Evolutionary conservation across 257 asterid genomes (phyloP).

Genomic region (Penstemon newberryi): DNA sequence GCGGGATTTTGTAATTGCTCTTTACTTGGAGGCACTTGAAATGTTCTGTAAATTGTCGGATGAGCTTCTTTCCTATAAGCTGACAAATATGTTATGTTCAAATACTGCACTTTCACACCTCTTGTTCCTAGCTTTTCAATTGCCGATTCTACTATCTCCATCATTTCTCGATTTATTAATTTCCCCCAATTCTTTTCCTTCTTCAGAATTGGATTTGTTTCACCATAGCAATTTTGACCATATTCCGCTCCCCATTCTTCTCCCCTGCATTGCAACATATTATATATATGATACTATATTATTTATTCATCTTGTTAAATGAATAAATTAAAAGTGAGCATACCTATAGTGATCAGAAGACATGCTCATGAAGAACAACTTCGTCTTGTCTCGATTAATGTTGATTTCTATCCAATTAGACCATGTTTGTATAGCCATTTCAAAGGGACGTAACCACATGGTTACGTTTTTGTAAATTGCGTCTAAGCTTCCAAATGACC

Average conservation of each 20-base stretch:
- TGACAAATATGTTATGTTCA: slow-evolving; percentile 37
- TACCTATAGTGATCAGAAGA: slow-evolving; percentile 45
- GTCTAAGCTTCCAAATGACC: slow-evolving; percentile 41
- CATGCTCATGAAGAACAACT: slow-evolving; percentile 51
- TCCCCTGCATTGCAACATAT: slow-evolving; percentile 31
- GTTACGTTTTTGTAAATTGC: slow-evolving; percentile 37
- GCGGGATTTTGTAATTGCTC: slow-evolving; percentile 20
- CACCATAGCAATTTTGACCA: slow-evolving; percentile 36
- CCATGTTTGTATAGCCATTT: slow-evolving; percentile 57
- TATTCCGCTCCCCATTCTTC: slow-evolving; percentile 41
- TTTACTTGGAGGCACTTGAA: background rate
- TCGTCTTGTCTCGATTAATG: slow-evolving; percentile 38
- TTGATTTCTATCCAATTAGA: slow-evolving; percentile 55
- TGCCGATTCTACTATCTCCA: slow-evolving; percentile 39
- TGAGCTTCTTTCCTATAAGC: slow-evolving; percentile 40
- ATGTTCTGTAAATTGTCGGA: slow-evolving; percentile 33
- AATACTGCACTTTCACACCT: slow-evolving; percentile 36
- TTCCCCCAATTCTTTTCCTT: slow-evolving; percentile 36
- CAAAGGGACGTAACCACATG: slow-evolving; percentile 35
- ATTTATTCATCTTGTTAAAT: background rate
- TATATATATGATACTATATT: background rate
- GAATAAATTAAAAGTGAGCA: background rate
- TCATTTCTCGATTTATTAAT: slow-evolving; percentile 42
- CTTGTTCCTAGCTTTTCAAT: slow-evolving; percentile 37
- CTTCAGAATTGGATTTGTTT: slow-evolving; percentile 31